A percentile compares a stretch with the other conserved stretches of the same genome.
These are phyloP conservation scores for Ogataea chonburiensis DNA, from an alignment of 805 yeast genomes.

Conservation along the genomic window DNA sequence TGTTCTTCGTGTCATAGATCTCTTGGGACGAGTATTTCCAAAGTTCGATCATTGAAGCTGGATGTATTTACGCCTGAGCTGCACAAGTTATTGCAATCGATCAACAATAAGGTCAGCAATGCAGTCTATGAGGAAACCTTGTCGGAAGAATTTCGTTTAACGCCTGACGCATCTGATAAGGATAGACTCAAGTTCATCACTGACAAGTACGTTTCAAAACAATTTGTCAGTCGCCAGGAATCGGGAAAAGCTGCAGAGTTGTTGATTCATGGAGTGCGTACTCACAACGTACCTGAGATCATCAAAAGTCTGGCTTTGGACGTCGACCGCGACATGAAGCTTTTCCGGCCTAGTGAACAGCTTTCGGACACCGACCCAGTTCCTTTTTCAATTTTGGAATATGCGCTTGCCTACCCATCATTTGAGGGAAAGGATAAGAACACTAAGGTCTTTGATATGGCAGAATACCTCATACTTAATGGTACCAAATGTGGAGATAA, in stretches of 20 bases:
- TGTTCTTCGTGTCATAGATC: conserved; percentile 90
- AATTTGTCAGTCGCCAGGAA: conserved; percentile 36
- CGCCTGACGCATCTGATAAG: conserved; percentile 38
- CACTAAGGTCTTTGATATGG: conserved; percentile 42
- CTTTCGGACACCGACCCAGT: conserved; percentile 15
- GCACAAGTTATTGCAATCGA: conserved; percentile 47
- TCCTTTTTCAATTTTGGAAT: conserved; percentile 41
- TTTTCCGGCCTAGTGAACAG: conserved; percentile 28
- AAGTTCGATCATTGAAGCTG: conserved; percentile 72
- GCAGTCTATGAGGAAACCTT: conserved; percentile 54
- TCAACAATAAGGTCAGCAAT: conserved; percentile 58
- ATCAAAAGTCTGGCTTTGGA: conserved; percentile 45
- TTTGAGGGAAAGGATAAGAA: conserved; percentile 10
- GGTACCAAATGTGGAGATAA: conserved; percentile 48
- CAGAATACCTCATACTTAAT: conserved; percentile 58
- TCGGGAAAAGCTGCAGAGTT: conserved; percentile 24
- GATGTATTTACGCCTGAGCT: conserved; percentile 68
- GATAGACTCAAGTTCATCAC: conserved; percentile 59
- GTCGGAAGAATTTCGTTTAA: conserved; percentile 27
- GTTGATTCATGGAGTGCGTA: conserved; percentile 52
- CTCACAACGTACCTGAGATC: conserved; percentile 46
- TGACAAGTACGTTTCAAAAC: conserved; percentile 60
- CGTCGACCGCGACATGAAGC: conserved; percentile 44
- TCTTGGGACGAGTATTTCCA: conserved; percentile 78
- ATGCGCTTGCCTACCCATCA: conserved; percentile 46